phyloP scores from a whole-genome alignment of 257 asterid genomes.

The Nicotiana knightiana region DNA sequence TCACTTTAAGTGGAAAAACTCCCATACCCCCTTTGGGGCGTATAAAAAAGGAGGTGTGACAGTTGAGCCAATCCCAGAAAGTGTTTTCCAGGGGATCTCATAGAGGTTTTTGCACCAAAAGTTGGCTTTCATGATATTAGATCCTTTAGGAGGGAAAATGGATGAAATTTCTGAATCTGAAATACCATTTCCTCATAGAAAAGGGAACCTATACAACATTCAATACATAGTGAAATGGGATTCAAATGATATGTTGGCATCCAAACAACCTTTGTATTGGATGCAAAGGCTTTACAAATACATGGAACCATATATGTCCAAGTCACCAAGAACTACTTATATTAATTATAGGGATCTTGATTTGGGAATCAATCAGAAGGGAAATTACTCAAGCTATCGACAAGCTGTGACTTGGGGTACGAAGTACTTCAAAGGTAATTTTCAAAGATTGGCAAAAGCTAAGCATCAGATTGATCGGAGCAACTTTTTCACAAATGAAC shows the following conservation, averaged over 20 bases:
- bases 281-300: slow-evolving; percentile 5
- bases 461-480: slow-evolving; percentile 19
- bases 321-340: slow-evolving; percentile 16
- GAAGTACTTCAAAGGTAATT: slow-evolving; percentile 18
- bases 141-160: slow-evolving; percentile 30
- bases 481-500: slow-evolving; percentile 25
- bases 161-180: slow-evolving; percentile 10
- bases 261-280: slow-evolving; percentile 3
- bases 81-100: slow-evolving; percentile 9
- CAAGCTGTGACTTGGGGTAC: slow-evolving; percentile 19
- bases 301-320: slow-evolving; percentile 23
- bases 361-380: slow-evolving; percentile 13
- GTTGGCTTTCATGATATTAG: slow-evolving; percentile 17
- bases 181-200: slow-evolving; percentile 27
- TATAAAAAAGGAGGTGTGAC: no score
- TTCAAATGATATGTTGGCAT: neutral
- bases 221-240: slow-evolving; percentile 26
- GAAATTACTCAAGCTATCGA: slow-evolving; percentile 9
- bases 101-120: slow-evolving; percentile 14
- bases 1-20: no score
- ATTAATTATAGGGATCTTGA: slow-evolving; percentile 31
- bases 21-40: no score
- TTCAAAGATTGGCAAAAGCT: slow-evolving; percentile 16
- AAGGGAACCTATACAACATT: slow-evolving; percentile 21
- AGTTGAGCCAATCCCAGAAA: slow-evolving; percentile 15